phyloP scores from a whole-genome alignment of 1,284 basidiomycete species.

The Amylostereum areolatum region DNA sequence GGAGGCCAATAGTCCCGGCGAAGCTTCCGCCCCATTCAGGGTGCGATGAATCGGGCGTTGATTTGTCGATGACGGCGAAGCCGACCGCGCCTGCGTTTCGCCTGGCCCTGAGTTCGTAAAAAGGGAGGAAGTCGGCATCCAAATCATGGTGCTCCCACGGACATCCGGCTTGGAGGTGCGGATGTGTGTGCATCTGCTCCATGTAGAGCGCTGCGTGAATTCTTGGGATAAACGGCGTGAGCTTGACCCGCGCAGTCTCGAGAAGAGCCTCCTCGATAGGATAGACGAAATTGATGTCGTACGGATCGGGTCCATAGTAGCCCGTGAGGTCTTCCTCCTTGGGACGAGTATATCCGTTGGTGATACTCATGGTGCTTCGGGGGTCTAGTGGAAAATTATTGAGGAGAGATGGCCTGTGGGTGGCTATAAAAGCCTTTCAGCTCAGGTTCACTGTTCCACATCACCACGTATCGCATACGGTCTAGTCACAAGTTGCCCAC shows the following conservation, averaged over 20 bases:
- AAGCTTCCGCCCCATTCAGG: not conserved
- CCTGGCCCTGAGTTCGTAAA: conserved; percentile 9
- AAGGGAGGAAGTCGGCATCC: conserved; percentile 21
- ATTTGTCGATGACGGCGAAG: not conserved
- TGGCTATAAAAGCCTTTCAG: too few relatives aligned
- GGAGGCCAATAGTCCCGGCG: not conserved
- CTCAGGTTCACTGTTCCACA: too few relatives aligned
- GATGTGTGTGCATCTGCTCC: conserved; percentile 12
- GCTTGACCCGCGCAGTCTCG: conserved; percentile 30
- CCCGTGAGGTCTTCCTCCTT: not conserved
- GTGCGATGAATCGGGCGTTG: not conserved
- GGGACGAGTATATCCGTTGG: conserved; percentile 3
- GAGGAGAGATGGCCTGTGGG: too few relatives aligned
- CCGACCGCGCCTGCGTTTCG: not conserved
- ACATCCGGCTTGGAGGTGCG: conserved; percentile 11
- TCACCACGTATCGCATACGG: too few relatives aligned
- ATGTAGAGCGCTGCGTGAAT: conserved; percentile 26
- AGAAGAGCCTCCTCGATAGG: conserved; percentile 24
- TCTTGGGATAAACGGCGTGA: conserved; percentile 33
- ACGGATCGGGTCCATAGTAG: conserved; percentile 12
- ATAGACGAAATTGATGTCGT: conserved; percentile 27
- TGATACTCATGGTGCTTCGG: not conserved
- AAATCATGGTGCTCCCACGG: conserved; percentile 24
- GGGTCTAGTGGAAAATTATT: too few relatives aligned
- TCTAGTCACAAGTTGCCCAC: too few relatives aligned